Conservation (phyloP, 2,329 filamentous ascomycete genomes). For the Colletotrichum chrysophilum region DNA sequence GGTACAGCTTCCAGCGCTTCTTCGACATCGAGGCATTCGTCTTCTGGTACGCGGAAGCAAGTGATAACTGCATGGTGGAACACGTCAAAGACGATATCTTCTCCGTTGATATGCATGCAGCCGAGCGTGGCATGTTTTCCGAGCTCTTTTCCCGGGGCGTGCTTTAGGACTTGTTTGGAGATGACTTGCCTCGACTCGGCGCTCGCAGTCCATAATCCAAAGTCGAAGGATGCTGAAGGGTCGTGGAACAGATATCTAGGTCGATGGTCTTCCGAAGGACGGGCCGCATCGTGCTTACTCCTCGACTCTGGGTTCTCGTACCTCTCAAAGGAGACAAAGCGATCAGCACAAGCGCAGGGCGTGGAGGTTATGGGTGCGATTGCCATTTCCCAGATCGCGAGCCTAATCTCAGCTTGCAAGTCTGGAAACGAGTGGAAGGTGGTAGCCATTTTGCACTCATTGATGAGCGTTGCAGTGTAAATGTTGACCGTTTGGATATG, state of each 20-base stretch:
- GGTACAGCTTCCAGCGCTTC: not conserved
- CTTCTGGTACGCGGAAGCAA: not conserved
- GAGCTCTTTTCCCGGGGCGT: not conserved
- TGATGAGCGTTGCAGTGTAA: too few relatives aligned
- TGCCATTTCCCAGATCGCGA: not conserved
- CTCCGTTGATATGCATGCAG: not conserved
- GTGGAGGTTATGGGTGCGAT: not conserved
- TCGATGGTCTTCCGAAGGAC: not conserved
- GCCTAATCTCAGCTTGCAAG: not conserved
- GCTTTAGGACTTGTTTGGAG: not conserved
- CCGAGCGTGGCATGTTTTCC: not conserved
- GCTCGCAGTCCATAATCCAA: not conserved
- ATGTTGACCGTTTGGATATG: too few relatives aligned
- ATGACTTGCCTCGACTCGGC: not conserved
- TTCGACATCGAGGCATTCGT: not conserved
- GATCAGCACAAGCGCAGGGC: not conserved
- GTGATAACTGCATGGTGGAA: not conserved
- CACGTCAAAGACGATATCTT: not conserved
- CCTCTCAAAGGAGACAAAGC: accelerated
- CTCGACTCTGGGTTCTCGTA: not conserved
- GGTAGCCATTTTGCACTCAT: not conserved
- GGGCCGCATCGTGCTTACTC: not conserved
- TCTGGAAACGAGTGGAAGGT: accelerated
- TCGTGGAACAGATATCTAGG: accelerated
- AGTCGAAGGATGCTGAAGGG: not conserved